Evolutionary conservation across 306 rosid species (phyloP).

Genomic region (Cucumis sativus): DNA sequence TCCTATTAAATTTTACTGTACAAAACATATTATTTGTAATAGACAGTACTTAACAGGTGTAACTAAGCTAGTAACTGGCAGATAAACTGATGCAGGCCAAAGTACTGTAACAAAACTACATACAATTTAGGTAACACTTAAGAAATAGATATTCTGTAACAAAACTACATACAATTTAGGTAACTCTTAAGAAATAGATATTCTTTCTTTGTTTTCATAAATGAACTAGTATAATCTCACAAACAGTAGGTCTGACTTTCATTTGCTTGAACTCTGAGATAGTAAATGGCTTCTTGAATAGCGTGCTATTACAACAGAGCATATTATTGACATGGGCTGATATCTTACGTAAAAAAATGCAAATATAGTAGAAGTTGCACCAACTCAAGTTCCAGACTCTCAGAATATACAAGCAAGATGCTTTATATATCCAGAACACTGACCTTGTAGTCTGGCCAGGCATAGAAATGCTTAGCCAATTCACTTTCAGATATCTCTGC

Average conservation of each 20-base stretch:
- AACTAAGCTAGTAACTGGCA: not conserved
- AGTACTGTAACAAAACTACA: too few species aligned
- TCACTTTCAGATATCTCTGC: slow-evolving; percentile 34
- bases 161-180: not conserved
- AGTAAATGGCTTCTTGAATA: not conserved
- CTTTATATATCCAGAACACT: not conserved
- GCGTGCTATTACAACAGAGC: not conserved
- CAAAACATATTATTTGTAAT: not conserved
- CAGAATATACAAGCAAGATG: not conserved
- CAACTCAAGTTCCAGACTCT: not conserved
- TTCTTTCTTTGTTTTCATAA: not conserved
- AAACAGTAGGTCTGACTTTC: not conserved
- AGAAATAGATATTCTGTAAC: not conserved
- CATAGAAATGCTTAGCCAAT: slow-evolving; percentile 27
- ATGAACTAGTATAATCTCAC: not conserved
- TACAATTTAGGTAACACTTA: not conserved
- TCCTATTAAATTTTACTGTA: not conserved
- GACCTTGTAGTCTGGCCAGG: slow-evolving; percentile 70
- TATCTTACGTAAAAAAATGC: not conserved
- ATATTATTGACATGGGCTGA: not conserved
- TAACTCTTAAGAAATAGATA: not conserved
- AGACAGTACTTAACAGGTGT: not conserved
- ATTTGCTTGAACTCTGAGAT: not conserved
- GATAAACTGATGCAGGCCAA: not conserved
- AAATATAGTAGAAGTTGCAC: not conserved